Evolutionary conservation across 306 rosid species (phyloP).

Genomic region (Gastrolobium bilobum): DNA sequence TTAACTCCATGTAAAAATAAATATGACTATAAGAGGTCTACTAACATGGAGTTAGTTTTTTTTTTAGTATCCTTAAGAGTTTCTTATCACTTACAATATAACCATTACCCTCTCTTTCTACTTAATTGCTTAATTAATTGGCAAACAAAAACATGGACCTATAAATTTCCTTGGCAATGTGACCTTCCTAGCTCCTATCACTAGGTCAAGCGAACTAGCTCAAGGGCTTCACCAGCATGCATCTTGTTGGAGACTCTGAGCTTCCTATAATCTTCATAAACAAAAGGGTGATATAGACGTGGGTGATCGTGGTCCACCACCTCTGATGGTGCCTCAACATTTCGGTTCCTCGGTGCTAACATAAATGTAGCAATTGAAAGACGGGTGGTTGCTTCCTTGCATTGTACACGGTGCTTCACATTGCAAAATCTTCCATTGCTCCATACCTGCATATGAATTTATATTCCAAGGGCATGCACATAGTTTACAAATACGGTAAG

Average conservation of each 20-base stretch:
- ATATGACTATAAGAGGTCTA: neutral
- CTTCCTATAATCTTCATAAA: constrained; percentile 57
- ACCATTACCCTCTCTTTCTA: neutral
- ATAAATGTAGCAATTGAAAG: constrained; percentile 61
- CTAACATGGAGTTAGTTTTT: neutral
- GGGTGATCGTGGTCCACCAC: constrained; percentile 63
- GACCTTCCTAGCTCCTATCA: neutral
- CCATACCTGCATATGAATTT: constrained; percentile 54
- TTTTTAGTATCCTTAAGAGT: neutral
- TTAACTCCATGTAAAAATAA: neutral
- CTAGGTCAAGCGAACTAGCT: constrained; percentile 41
- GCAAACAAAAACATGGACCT: neutral
- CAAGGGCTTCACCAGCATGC: constrained; percentile 62
- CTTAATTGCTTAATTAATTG: neutral
- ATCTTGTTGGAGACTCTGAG: constrained; percentile 47
- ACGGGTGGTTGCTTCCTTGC: constrained; percentile 60
- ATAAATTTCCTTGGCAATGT: neutral
- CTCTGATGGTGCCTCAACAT: constrained; percentile 61
- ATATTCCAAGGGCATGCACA: too few species aligned
- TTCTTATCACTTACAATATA: neutral
- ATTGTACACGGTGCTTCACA: constrained; percentile 66
- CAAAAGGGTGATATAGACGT: constrained; percentile 50
- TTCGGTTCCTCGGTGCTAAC: constrained; percentile 58
- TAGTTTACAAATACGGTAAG: too few species aligned
- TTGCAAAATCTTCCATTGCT: constrained; percentile 72